These are phyloP conservation scores for Amaranthus cruentus DNA, from an alignment of 148 eudicot genomes.

Conservation along the genomic window DNA sequence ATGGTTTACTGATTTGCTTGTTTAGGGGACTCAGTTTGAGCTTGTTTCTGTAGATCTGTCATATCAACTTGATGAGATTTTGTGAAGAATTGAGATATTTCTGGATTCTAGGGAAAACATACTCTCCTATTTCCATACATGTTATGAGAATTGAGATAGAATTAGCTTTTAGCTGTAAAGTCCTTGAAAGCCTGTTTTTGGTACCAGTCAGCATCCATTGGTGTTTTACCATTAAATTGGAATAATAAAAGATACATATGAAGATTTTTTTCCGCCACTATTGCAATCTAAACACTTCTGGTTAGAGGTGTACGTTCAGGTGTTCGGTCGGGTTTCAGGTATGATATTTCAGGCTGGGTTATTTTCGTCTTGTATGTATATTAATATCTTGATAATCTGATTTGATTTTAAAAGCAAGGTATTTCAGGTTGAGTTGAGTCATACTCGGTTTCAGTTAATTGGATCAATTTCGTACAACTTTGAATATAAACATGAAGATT, in stretches of 20 bases:
- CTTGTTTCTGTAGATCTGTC: background rate
- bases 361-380: too few species aligned
- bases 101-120: slow-evolving; percentile 2
- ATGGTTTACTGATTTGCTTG: background rate
- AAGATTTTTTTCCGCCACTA: too few species aligned
- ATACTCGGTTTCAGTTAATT: too few species aligned
- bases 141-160: background rate
- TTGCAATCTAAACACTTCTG: too few species aligned
- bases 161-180: background rate
- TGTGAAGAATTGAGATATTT: background rate
- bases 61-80: background rate
- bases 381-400: too few species aligned
- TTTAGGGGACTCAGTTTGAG: background rate
- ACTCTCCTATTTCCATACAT: too few species aligned
- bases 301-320: too few species aligned
- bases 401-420: too few species aligned
- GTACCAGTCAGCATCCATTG: background rate
- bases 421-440: too few species aligned
- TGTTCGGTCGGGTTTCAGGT: too few species aligned
- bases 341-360: too few species aligned
- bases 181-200: background rate
- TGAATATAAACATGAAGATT: background rate
- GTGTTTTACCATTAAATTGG: background rate
- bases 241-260: background rate
- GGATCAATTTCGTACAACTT: too few species aligned